Evolutionary conservation across 2,329 filamentous ascomycete species (phyloP).

Genomic region (Pseudogymnoascus sp.): DNA sequence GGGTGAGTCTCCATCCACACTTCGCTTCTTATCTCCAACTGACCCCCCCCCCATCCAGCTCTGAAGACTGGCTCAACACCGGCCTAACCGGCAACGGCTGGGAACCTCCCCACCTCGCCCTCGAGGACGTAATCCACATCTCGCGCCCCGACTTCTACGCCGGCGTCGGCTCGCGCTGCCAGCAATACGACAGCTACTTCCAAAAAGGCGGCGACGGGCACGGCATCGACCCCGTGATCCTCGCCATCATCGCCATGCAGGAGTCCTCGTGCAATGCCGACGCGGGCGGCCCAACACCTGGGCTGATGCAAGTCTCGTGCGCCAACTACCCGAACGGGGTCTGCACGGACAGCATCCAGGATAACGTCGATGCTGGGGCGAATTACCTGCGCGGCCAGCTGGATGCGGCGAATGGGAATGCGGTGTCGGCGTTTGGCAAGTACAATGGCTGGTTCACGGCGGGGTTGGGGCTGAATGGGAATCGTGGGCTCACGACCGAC

Average conservation of each 20-base stretch:
- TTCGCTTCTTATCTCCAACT: neutral
- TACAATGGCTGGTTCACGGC: constrained; percentile 33
- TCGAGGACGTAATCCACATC: constrained; percentile 26
- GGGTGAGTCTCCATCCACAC: neutral
- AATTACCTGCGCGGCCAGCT: constrained; percentile 26
- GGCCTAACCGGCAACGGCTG: constrained; percentile 27
- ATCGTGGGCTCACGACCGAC: constrained; percentile 25
- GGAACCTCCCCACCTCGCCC: constrained; percentile 30
- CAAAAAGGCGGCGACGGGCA: constrained; percentile 27
- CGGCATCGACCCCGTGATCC: constrained; percentile 29
- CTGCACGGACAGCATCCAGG: constrained; percentile 29
- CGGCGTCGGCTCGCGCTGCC: constrained; percentile 22
- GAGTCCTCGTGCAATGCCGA: constrained; percentile 32
- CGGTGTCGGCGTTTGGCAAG: constrained; percentile 28
- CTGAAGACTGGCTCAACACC: constrained; percentile 28
- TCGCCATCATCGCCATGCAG: constrained; percentile 32
- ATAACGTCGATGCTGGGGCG: constrained; percentile 31
- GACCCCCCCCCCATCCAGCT: constrained; percentile 20
- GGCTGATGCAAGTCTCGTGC: constrained; percentile 32
- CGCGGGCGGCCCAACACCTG: constrained; percentile 29
- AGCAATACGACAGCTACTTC: constrained; percentile 31
- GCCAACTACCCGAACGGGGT: constrained; percentile 30
- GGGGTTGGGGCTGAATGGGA: constrained; percentile 25
- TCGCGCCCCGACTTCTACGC: constrained; percentile 24
- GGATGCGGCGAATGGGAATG: constrained; percentile 25